These are phyloP conservation scores for Alternaria sp. DNA, from an alignment of 2,329 filamentous ascomycete genomes.

Conservation along the genomic window DNA sequence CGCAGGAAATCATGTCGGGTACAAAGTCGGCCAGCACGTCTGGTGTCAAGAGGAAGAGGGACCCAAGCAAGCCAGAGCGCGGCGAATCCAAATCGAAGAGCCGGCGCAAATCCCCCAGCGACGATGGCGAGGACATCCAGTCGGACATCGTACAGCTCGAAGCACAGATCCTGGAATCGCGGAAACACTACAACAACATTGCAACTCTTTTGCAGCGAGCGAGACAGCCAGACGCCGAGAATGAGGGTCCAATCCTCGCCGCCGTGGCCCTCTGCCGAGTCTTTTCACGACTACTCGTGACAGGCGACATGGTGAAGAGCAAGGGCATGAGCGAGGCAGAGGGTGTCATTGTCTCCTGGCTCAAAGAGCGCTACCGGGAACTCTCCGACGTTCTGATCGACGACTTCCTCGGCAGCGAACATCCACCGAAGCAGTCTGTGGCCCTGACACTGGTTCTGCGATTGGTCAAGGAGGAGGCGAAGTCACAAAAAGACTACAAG, in stretches of 20 bases:
- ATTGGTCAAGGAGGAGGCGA: constrained; percentile 75
- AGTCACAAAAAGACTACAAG: constrained; percentile 56
- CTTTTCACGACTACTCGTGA: constrained; percentile 80
- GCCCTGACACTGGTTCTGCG: constrained; percentile 83
- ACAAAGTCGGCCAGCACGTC: constrained; percentile 31
- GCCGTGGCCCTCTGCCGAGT: constrained; percentile 84
- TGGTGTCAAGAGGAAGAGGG: constrained; percentile 54
- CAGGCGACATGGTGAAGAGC: constrained; percentile 71
- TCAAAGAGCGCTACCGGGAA: constrained; percentile 75
- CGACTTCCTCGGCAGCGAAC: constrained; percentile 64
- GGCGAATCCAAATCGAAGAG: constrained; percentile 49
- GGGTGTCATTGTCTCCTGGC: constrained; percentile 74
- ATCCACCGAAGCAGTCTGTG: constrained; percentile 68
- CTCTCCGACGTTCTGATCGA: constrained; percentile 69
- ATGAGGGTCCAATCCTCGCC: constrained; percentile 68
- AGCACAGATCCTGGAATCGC: constrained; percentile 80
- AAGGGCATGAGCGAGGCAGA: constrained; percentile 75
- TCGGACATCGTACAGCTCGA: constrained; percentile 77
- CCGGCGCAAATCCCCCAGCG: constrained; percentile 37
- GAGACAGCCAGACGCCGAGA: constrained; percentile 56
- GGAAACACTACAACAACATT: constrained; percentile 92
- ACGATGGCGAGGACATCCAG: constrained; percentile 57
- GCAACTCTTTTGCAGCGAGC: constrained; percentile 68
- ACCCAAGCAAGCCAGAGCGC: constrained; percentile 39
- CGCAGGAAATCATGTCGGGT: constrained; percentile 44